phyloP scores from a whole-genome alignment of 257 asterid species.

The Marsdenia floribunda region DNA sequence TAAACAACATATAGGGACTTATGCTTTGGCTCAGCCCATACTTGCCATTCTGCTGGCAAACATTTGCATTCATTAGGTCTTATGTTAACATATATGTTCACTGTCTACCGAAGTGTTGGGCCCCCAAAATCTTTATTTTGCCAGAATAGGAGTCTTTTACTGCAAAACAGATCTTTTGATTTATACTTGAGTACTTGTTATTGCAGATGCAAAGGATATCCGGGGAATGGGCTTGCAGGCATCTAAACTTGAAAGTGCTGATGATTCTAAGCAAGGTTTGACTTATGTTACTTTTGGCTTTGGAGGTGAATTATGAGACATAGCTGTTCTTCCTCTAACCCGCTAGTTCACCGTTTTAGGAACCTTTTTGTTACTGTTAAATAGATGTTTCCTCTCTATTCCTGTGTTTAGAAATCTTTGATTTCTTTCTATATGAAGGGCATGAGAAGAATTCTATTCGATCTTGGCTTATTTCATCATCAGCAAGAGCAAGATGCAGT shows the following conservation, averaged over 20 bases:
- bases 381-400: background rate
- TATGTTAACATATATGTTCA: slow-evolving; percentile 1
- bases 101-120: background rate
- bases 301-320: background rate
- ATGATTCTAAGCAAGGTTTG: slow-evolving; percentile 58
- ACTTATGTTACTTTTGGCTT: background rate
- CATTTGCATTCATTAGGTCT: slow-evolving; percentile 1
- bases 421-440: slow-evolving; percentile 34
- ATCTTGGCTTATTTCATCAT: slow-evolving; percentile 65
- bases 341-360: background rate
- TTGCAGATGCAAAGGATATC: slow-evolving; percentile 73
- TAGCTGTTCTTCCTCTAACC: background rate
- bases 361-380: background rate
- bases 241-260: slow-evolving; percentile 82
- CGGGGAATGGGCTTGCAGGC: slow-evolving; percentile 98
- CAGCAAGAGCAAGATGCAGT: slow-evolving; percentile 31
- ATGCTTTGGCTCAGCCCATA: background rate
- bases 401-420: background rate
- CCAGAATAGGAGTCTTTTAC: background rate
- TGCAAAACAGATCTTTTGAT: background rate
- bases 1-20: background rate
- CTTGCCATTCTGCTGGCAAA: background rate
- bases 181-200: slow-evolving; percentile 8
- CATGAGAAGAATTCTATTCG: slow-evolving; percentile 59
- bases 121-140: background rate